phyloP scores from a whole-genome alignment of 345 rosid genomes.

The Acer saccharum region DNA sequence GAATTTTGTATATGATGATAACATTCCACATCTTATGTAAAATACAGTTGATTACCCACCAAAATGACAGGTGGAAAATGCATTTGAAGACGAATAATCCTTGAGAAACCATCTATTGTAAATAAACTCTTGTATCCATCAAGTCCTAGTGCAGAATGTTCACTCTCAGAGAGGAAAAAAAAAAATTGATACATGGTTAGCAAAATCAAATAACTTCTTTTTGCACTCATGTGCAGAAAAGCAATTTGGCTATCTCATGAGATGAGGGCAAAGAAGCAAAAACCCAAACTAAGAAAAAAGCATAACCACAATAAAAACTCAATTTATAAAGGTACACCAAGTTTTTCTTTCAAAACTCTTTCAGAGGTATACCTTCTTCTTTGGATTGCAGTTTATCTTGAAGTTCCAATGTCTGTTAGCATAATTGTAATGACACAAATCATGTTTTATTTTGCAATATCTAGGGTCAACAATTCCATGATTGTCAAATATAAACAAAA shows the following conservation, averaged over 20 bases:
- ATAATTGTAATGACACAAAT: neutral
- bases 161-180: conserved; percentile 42
- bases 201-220: neutral
- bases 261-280: neutral
- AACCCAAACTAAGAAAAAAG: too few species aligned
- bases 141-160: conserved; percentile 52
- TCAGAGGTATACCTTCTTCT: conserved; percentile 70
- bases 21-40: neutral
- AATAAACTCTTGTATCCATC: conserved; percentile 77
- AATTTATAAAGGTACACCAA: conserved; percentile 72
- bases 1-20: conserved; percentile 6
- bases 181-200: neutral
- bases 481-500: neutral
- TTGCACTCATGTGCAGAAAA: neutral
- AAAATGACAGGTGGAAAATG: conserved; percentile 58
- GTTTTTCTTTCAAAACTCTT: conserved; percentile 57
- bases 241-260: neutral
- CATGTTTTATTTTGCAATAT: neutral
- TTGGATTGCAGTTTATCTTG: conserved; percentile 28
- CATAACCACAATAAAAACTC: conserved; percentile 1
- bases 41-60: conserved; percentile 42
- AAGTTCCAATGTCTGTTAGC: neutral
- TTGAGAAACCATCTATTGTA: conserved; percentile 61
- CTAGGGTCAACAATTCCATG: neutral
- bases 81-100: conserved; percentile 44